Base-by-base conservation (phyloP, 2,329 filamentous ascomycete species). In the Sporothrix pallida region DNA sequence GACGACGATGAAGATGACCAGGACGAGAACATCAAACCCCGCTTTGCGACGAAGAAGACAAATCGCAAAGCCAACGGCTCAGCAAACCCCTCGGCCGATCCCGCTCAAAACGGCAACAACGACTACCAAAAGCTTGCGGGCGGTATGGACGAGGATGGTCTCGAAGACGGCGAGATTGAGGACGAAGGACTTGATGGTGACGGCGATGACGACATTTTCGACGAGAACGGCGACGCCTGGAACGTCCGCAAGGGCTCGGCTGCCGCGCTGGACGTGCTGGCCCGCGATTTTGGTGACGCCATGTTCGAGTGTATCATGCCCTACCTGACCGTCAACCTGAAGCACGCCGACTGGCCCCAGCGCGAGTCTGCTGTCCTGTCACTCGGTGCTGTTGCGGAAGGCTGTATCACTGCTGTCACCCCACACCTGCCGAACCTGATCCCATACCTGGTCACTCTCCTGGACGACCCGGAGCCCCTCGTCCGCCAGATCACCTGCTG, bases 401-500 rank as follows among this genome's bases (percentile, higher is more conserved):
- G 96, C 50, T 98, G 96, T 81, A 93, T 98, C 86, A 89, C 92
- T 69, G 93, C 93, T 23, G 94, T 99, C 71, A 91, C 91, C 65
- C 96, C 95, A 71, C 95, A 98, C 82, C 88, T 99, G 44, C 94
- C 94, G 1, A 92, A 97, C 80, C 87, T 99, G 56, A 90, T 98
- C 2, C 93, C 94, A 1, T 99, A 97, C 81, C 88, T 99, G 67
- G 92, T 98, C 77, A 92, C 92, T 8, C 88, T 98, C 0, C 87
- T 99, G 50, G 89, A 92, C 73, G 96, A 99, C 79, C 80, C 88
- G 0, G 94, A 98, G 82, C 94, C 96, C 15, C 92, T 98, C 15
- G 95, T 99, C 52, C 89, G 96, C 75, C 94, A 97, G 80, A 99
- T 99, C 77, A 98, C 95, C 31, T 99, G 96, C 83, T 99, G 96